These are phyloP conservation scores for Platanthera guangdongensis DNA, from an alignment of 106 monocot species.

Conservation along the genomic window DNA sequence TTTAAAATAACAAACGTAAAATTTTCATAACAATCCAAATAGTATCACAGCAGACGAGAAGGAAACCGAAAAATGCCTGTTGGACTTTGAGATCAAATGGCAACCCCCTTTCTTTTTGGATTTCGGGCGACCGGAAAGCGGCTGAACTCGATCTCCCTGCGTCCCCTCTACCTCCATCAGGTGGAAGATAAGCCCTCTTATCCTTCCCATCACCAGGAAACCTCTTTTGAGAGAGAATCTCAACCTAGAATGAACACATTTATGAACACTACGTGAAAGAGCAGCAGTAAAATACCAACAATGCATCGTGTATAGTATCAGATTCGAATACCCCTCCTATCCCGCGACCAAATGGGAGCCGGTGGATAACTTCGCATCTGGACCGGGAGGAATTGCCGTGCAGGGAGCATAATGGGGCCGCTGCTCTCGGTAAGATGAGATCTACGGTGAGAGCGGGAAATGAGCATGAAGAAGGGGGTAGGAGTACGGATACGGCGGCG, in stretches of 20 bases:
- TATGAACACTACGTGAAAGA: neutral
- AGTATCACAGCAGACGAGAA: neutral
- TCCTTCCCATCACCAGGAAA: slow-evolving; percentile 24
- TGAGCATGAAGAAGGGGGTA: slow-evolving; percentile 14
- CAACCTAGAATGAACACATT: slow-evolving; percentile 16
- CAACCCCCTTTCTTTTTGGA: slow-evolving; percentile 48
- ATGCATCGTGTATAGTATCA: neutral
- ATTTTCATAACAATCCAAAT: neutral
- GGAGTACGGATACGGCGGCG: slow-evolving; percentile 12
- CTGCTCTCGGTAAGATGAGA: neutral
- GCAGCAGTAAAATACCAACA: neutral
- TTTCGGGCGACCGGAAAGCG: slow-evolving; percentile 42
- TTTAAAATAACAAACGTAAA: neutral
- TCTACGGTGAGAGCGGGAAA: slow-evolving; percentile 2
- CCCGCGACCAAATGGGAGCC: neutral
- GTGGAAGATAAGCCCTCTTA: slow-evolving; percentile 1
- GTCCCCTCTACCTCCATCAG: slow-evolving; percentile 11
- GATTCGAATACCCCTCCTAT: slow-evolving; percentile 1
- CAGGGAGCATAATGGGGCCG: neutral
- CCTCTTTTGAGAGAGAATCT: slow-evolving; percentile 27
- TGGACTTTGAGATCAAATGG: slow-evolving; percentile 51
- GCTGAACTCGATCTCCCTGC: slow-evolving; percentile 11
- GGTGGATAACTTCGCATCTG: neutral
- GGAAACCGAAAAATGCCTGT: slow-evolving; percentile 20
- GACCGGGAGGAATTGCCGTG: neutral